Base-by-base conservation (phyloP, 108 stramenopile genomes). In the Discostella pseudostelligera region DNA sequence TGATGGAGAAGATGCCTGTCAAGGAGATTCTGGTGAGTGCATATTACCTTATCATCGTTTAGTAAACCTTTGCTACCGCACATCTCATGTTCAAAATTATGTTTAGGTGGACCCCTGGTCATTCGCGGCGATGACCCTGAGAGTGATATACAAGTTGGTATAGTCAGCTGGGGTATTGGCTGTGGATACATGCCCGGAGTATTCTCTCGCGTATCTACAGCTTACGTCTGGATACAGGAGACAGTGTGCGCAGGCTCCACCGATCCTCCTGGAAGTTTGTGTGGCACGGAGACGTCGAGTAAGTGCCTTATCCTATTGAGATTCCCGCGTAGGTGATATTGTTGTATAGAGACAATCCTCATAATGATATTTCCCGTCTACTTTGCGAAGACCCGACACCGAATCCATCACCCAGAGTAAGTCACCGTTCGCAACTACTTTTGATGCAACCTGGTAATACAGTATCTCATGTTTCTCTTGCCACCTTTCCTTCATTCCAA, bases 121-220 rank as follows among this genome's bases (percentile, higher is more conserved):
- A 39, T 72, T 5, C 11, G 36, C 12, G 16, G 26, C 37, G 37
- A 42, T 36, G 50, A 26, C 24, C 50, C 50, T 6, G 50, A 51
- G 14, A 17, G 64, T 35, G 39, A 79, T 65, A 39, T 76, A 51
- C 65, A 65, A 26, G 83, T 84, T 5, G 83, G 81, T 3, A 65
- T 82, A 14, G 74, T 79, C 10, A 75, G 73, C 32, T 84, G 83
- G 81, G 83, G 83, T 0, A 67, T 72, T 19, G 67, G 73, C 13
- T 84, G 83, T 42, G 83, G 67, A 8, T 53, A 68, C 57, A 77
- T 70, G 35, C 83, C 83, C 12, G 83, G 83, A n/a, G 83, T 83
- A 0, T 76, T 60, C 43, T 47, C 76, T 4, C 47, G 83, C 13
- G 55, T 81, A 10, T 48, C 62, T 17, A 12, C 39, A 0, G 32